Conservation (phyloP, 2,329 filamentous ascomycete genomes). For the Calonectria pseudoreteaudii region DNA sequence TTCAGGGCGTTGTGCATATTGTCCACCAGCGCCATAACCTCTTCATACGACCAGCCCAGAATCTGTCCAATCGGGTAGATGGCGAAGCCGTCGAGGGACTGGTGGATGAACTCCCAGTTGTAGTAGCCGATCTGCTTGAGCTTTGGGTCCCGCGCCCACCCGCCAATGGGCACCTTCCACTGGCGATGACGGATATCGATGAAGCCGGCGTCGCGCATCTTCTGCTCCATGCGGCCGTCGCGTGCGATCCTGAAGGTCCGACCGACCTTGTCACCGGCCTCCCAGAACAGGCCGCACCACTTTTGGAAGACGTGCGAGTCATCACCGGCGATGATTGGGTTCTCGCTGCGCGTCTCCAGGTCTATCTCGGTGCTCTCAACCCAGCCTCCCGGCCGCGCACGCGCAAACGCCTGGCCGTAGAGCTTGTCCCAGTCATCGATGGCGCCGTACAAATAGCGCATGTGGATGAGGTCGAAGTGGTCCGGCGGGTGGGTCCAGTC, state of each 20-base stretch:
- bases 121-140: conserved; percentile 56
- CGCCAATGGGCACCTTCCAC: conserved; percentile 55
- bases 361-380: conserved; percentile 42
- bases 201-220: conserved; percentile 48
- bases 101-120: conserved; percentile 41
- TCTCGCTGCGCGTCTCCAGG: conserved; percentile 24
- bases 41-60: conserved; percentile 43
- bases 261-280: conserved; percentile 40
- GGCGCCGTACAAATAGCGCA: conserved; percentile 66
- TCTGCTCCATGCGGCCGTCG: conserved; percentile 32
- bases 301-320: conserved; percentile 36
- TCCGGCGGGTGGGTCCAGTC: conserved; percentile 58
- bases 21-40: conserved; percentile 37
- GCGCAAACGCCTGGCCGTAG: conserved; percentile 62
- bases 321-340: conserved; percentile 24
- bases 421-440: conserved; percentile 68
- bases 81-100: conserved; percentile 44
- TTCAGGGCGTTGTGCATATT: conserved; percentile 34
- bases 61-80: conserved; percentile 41
- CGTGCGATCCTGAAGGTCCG: conserved; percentile 41
- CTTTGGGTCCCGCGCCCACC: conserved; percentile 55
- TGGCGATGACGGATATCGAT: conserved; percentile 43
- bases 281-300: conserved; percentile 44
- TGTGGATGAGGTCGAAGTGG: conserved; percentile 70
- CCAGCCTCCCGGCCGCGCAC: conserved; percentile 56